A percentile compares a stretch with the other conserved stretches of the same genome.
These are phyloP conservation scores for Schizopora paradoxa DNA, from an alignment of 1,284 basidiomycete genomes.

Conservation along the genomic window DNA sequence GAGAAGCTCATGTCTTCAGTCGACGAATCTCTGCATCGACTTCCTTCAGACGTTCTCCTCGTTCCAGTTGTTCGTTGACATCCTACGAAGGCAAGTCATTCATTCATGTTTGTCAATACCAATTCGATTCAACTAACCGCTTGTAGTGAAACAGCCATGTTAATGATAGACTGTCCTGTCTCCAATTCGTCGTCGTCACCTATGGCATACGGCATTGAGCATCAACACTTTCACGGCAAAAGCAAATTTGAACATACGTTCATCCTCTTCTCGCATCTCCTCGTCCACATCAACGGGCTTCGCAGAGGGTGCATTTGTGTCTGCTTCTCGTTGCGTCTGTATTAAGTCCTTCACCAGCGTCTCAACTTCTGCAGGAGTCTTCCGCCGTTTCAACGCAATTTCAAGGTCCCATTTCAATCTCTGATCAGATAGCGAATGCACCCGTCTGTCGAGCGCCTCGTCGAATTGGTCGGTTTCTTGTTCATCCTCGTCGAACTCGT, in stretches of 20 bases:
- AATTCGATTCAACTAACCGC: no score
- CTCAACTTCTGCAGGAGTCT: slow-evolving; percentile 48
- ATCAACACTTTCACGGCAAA: no score
- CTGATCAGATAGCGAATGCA: slow-evolving; percentile 67
- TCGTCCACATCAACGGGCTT: slow-evolving; percentile 9
- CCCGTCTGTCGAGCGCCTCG: slow-evolving; percentile 68
- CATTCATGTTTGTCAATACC: no score
- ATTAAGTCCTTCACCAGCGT: slow-evolving; percentile 43
- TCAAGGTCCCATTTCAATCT: slow-evolving; percentile 62
- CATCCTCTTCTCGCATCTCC: slow-evolving; percentile 4
- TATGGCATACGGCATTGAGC: no score
- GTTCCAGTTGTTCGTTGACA: slow-evolving; percentile 13
- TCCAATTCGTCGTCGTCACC: no score
- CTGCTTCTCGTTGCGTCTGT: slow-evolving; percentile 32
- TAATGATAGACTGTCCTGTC: no score
- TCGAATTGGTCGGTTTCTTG: slow-evolving; percentile 77
- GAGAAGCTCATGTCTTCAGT: slow-evolving; percentile 4
- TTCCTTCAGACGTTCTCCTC: slow-evolving; percentile 12
- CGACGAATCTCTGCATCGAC: slow-evolving; percentile 15
- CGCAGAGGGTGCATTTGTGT: no score
- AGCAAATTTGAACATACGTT: no score
- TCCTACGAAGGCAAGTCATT: slow-evolving; percentile 7
- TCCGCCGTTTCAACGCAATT: slow-evolving; percentile 56
- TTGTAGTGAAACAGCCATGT: no score
- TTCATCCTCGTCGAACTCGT: slow-evolving; percentile 53